These are phyloP conservation scores for Fragilaria crotonensis DNA, from an alignment of 108 stramenopile genomes.

Conservation along the genomic window DNA sequence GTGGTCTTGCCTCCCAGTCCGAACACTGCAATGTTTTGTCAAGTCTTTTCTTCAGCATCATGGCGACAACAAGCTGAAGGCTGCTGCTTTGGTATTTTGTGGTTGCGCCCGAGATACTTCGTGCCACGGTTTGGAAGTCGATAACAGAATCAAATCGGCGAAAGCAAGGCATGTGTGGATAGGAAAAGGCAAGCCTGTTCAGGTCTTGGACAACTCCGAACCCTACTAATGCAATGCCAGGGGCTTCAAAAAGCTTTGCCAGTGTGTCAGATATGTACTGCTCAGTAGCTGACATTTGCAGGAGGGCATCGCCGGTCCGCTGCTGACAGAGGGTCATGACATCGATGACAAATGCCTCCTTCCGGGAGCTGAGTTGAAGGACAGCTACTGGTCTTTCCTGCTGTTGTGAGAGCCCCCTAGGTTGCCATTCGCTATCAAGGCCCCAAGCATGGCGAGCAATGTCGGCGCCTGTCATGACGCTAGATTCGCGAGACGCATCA, in stretches of 20 bases:
- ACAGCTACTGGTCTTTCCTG: constrained; percentile 25
- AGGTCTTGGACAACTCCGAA: constrained; percentile 30
- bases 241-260: constrained; percentile 13
- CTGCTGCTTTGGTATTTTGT: constrained; percentile 9
- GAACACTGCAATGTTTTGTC: constrained; percentile 38
- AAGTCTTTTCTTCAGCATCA: constrained; percentile 16
- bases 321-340: constrained; percentile 18
- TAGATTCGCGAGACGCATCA: neutral
- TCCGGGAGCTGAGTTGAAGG: constrained; percentile 23
- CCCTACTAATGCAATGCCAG: constrained; percentile 12
- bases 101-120: constrained; percentile 1
- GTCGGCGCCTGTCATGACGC: neutral
- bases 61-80: constrained; percentile 25
- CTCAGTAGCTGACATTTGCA: constrained; percentile 11
- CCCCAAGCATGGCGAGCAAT: constrained; percentile 16
- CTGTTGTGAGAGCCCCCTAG: constrained; percentile 11
- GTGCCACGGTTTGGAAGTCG: constrained; percentile 23
- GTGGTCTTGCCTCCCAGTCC: constrained; percentile 33
- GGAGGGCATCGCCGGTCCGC: neutral
- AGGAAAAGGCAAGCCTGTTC: constrained; percentile 25
- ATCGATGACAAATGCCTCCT: constrained; percentile 20
- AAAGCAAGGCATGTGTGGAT: constrained; percentile 32
- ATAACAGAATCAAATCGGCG: constrained; percentile 19
- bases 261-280: constrained; percentile 8
- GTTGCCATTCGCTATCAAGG: constrained; percentile 39